Conservation (phyloP, 1,284 basidiomycete species). For the Spongiforma sp. region DNA sequence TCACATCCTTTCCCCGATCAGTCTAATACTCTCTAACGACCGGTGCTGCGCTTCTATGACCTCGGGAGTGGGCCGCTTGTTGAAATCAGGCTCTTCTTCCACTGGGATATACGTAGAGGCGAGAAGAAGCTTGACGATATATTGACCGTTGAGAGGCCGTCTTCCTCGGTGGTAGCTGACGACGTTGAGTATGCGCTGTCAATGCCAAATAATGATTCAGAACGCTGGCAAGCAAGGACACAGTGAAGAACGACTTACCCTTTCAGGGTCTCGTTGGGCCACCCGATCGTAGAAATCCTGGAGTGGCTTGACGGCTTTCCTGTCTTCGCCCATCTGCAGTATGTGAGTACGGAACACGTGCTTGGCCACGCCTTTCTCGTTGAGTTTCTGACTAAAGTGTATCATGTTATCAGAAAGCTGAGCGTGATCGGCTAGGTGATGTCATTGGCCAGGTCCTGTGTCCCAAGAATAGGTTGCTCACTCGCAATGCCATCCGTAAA, state of each 20-base stretch:
- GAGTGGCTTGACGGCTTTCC: slow-evolving; percentile 28
- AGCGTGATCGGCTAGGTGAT: slow-evolving; percentile 18
- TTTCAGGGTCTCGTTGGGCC: slow-evolving; percentile 17
- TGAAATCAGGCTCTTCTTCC: slow-evolving; percentile 26
- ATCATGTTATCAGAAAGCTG: slow-evolving; percentile 18
- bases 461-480: slow-evolving; percentile 10
- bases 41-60: slow-evolving; percentile 16
- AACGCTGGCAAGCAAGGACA: not conserved
- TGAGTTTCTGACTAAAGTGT: slow-evolving; percentile 14
- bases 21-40: too few relatives aligned
- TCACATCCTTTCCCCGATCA: too few relatives aligned
- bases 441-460: not conserved
- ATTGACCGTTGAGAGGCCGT: slow-evolving; percentile 24
- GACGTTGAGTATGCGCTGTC: slow-evolving; percentile 26
- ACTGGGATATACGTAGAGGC: slow-evolving; percentile 19
- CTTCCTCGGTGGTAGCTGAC: slow-evolving; percentile 31
- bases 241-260: slow-evolving; percentile 6
- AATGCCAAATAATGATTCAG: not conserved
- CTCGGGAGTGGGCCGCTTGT: slow-evolving; percentile 14
- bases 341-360: slow-evolving; percentile 32
- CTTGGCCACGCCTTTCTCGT: slow-evolving; percentile 8
- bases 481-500: slow-evolving; percentile 27
- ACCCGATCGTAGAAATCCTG: slow-evolving; percentile 28
- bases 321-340: slow-evolving; percentile 31
- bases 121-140: slow-evolving; percentile 25